Conservation (phyloP, 805 yeast genomes). For the Lipomyces lipofer region DNA sequence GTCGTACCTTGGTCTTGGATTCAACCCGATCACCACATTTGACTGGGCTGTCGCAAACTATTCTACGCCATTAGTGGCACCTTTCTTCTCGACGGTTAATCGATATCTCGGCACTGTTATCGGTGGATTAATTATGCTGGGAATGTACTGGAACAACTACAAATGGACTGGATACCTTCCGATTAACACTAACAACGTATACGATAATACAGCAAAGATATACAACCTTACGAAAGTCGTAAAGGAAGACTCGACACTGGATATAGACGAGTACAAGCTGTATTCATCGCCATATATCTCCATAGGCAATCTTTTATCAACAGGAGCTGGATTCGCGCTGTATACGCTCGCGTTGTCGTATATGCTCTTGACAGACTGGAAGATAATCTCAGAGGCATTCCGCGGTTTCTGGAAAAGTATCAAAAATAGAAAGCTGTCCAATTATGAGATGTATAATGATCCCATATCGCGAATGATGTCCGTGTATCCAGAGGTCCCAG, state of each 20-base stretch:
- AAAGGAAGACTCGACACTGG: conserved; percentile 36
- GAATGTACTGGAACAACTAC: conserved; percentile 48
- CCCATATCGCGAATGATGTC: conserved; percentile 53
- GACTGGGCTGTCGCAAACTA: conserved; percentile 46
- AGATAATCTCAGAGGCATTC: conserved; percentile 24
- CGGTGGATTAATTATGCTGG: conserved; percentile 38
- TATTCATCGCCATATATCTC: conserved; percentile 39
- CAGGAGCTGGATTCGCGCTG: conserved; percentile 53
- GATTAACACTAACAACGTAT: conserved; percentile 46
- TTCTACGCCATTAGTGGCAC: conserved; percentile 43
- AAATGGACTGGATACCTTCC: conserved; percentile 54
- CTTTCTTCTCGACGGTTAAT: conserved; percentile 44
- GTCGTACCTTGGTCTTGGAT: conserved; percentile 42
- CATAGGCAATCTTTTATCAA: conserved; percentile 53
- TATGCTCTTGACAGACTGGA: conserved; percentile 45
- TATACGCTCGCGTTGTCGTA: conserved; percentile 56
- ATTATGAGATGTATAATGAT: conserved; percentile 4
- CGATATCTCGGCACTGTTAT: conserved; percentile 42
- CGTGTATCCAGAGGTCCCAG: conserved; percentile 67
- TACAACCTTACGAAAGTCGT: conserved; percentile 49
- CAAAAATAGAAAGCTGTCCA: neutral
- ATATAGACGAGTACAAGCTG: conserved; percentile 11
- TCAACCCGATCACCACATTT: conserved; percentile 50
- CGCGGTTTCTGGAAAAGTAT: conserved; percentile 1
- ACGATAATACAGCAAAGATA: conserved; percentile 48